Base-by-base conservation (phyloP, 1,284 basidiomycete genomes). In the Ganoderma leucocontextum region DNA sequence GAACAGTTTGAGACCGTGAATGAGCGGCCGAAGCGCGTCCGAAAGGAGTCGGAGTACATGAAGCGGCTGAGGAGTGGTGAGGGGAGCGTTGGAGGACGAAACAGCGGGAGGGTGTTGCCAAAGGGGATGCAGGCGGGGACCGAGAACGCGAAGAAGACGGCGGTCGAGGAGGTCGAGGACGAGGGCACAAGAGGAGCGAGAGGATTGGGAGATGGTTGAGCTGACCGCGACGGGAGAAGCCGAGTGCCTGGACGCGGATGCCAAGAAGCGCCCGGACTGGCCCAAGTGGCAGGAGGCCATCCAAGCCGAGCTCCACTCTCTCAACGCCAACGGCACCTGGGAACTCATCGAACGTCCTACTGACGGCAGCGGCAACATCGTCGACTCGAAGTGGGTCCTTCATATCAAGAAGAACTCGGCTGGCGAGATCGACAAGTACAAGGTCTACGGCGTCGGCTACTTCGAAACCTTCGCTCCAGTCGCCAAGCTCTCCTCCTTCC, bases 371-470 rank as follows among this genome's bases (percentile, higher is more conserved):
- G 29, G 1, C 29, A 29, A 29, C 2, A 2, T 29, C 29, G 29
- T 29, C 29, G 29, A 29, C 29, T 29, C 29, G 2, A 29, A 29
- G 29, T 29, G 29, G 29, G 29, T 29, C 2, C 29, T 29, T 29
- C 29, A 29, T 2, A 29, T 29, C 29, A 29, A 29, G 29, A 29
- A 29, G 29, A 29, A 29, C 29, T 29, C 29, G 2, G 29, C 29
- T 29, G 29, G 2, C 29, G 29, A 29, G 29, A 29, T 29, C 29
- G 29, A 29, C 29, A 29, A 29, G 29, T 29, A 29, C 29, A 29
- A 29, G 65, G 63, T 74, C 2, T 73, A 74, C n/a, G 81, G 83
- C 0, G 62, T 81, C 33, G 82, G 85, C 73, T 85, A 77, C 67
- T 69, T 71, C 15, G 73, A 81, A 3, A 81, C 78, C 0, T 81